These are phyloP conservation scores for Pseudogymnoascus sp. DNA, from an alignment of 2,329 filamentous ascomycete species.

Conservation along the genomic window DNA sequence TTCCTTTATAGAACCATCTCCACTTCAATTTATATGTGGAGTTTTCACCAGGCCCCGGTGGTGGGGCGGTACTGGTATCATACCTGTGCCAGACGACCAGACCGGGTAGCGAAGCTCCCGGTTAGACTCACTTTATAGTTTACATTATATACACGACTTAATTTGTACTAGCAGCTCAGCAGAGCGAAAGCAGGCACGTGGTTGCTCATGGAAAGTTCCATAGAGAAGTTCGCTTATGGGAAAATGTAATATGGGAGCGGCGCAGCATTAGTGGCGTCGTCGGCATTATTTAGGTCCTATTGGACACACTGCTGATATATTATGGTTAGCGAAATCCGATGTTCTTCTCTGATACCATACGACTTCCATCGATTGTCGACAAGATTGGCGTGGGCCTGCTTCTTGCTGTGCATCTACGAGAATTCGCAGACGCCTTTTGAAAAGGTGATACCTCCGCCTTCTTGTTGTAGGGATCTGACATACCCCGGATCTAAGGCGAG, in stretches of 20 bases:
- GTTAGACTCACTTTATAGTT: too few relatives aligned
- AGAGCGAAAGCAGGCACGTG: too few relatives aligned
- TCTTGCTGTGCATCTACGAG: background rate
- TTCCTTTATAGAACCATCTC: too few relatives aligned
- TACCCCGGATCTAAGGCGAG: background rate
- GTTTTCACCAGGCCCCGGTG: too few relatives aligned
- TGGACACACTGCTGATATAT: background rate
- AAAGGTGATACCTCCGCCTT: background rate
- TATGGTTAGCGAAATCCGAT: background rate
- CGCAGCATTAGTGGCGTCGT: background rate
- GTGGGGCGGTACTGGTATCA: too few relatives aligned
- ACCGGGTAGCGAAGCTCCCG: too few relatives aligned
- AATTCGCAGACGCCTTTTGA: background rate
- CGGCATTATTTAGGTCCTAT: background rate
- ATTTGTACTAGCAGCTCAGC: too few relatives aligned
- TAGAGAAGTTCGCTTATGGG: background rate
- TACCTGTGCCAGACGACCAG: too few relatives aligned
- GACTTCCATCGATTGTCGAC: background rate
- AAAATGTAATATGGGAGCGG: background rate
- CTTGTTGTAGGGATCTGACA: background rate
- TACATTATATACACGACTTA: too few relatives aligned
- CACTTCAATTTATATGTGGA: too few relatives aligned
- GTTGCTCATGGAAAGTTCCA: too few relatives aligned
- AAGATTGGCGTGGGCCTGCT: background rate
- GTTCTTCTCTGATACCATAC: background rate